Evolutionary conservation across 306 rosid species (phyloP).

Genomic region (Begonia fuchsioides): DNA sequence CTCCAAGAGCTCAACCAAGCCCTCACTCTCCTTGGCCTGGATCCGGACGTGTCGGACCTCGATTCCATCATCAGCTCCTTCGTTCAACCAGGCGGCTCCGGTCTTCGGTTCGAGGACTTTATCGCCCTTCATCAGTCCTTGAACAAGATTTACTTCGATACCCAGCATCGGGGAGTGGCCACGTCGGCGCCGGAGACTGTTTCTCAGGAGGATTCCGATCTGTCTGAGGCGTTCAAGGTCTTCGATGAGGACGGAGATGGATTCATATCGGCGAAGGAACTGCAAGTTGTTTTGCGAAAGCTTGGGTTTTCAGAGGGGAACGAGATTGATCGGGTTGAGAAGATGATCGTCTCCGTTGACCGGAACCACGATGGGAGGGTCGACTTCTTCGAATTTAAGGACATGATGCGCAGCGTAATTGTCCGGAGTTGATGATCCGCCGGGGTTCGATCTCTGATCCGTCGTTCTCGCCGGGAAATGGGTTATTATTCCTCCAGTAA

Average conservation of each 20-base stretch:
- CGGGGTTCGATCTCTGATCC: no score
- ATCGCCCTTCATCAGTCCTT: constrained; percentile 37
- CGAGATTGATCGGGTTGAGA: constrained; percentile 41
- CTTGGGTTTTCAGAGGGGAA: constrained; percentile 55
- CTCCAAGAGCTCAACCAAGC: constrained; percentile 45
- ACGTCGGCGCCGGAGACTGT: neutral
- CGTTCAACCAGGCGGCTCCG: constrained; percentile 32
- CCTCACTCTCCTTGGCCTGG: constrained; percentile 38
- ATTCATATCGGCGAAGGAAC: constrained; percentile 57
- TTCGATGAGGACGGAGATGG: constrained; percentile 83
- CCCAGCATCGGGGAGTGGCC: neutral
- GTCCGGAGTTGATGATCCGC: constrained; percentile 1
- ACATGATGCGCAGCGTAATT: constrained; percentile 59
- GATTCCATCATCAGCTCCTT: constrained; percentile 22
- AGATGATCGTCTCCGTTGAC: constrained; percentile 66
- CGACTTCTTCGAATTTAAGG: constrained; percentile 67
- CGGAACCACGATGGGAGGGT: constrained; percentile 65
- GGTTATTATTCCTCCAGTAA: no score
- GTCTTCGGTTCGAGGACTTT: constrained; percentile 53
- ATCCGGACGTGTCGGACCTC: constrained; percentile 31
- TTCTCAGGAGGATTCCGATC: constrained; percentile 38
- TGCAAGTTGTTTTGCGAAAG: constrained; percentile 57
- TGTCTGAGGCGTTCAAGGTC: constrained; percentile 80
- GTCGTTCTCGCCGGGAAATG: no score
- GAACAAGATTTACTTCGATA: constrained; percentile 40